Evolutionary conservation across 306 rosid genomes (phyloP).

Genomic region (Oemleria cerasiformis): DNA sequence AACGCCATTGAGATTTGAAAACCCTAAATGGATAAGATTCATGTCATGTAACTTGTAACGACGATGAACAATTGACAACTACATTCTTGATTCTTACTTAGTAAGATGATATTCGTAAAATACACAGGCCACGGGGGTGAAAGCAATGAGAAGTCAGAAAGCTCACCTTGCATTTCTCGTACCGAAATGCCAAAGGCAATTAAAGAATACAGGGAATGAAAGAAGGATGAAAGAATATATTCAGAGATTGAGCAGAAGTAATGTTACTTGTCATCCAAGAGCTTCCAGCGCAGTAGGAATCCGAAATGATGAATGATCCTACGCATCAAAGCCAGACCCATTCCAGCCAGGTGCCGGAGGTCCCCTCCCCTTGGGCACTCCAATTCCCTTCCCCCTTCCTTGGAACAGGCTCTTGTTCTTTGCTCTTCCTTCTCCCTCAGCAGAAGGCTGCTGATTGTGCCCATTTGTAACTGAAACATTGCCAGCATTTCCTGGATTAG

Average conservation of each 20-base stretch:
- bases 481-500: slow-evolving; percentile 42
- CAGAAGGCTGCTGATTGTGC: slow-evolving; percentile 40
- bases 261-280: slow-evolving; percentile 19
- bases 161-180: slow-evolving; percentile 17
- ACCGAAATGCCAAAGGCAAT: slow-evolving; percentile 7
- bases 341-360: slow-evolving; percentile 78
- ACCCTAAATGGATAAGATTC: neutral
- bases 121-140: neutral
- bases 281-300: slow-evolving; percentile 16
- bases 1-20: neutral
- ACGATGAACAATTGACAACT: neutral
- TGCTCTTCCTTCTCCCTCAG: slow-evolving; percentile 62
- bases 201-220: slow-evolving; percentile 13
- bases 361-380: slow-evolving; percentile 74
- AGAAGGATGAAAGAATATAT: slow-evolving; percentile 25
- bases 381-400: slow-evolving; percentile 81
- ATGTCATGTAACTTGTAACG: neutral
- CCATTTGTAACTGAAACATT: slow-evolving; percentile 40
- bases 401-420: slow-evolving; percentile 72
- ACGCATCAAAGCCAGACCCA: slow-evolving; percentile 88
- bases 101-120: neutral
- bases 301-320: slow-evolving; percentile 7
- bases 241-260: slow-evolving; percentile 14
- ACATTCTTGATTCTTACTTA: neutral
- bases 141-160: slow-evolving; percentile 24